Evolutionary conservation across 371 early-diverging fungal species (phyloP), one percentile per base, ranked within the genome.

Genomic region (Blastocladiella emersonii): DNA sequence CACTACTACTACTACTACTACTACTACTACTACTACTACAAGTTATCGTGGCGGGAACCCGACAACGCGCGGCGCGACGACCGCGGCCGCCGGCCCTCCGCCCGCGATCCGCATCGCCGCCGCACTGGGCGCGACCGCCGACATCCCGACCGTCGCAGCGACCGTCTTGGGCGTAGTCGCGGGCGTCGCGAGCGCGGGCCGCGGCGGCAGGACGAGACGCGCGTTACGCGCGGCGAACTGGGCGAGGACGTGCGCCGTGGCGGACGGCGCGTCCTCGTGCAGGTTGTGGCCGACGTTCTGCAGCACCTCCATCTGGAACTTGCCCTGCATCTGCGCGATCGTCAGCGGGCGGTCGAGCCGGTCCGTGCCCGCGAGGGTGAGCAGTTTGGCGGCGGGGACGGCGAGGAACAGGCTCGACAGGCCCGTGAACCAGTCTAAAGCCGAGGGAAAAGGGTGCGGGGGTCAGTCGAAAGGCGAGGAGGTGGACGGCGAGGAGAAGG

Each of bases 311-410:
- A 95, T 64, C 71, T 97, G 95, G 69, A 93, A 97, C 63, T 74
- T 85, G 72, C 92, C 89, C 74, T 97, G 97, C 95, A 97, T 97
- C 71, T 94, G 93, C 0, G 86, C 95, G 73, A 95, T 93, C 64
- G 85, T 90, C 61, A 97, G 77, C 19, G 87, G 76, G 65, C 88
- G 93, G 67, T 97, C 97, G 60, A 97, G 69, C 15, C 94, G 80
- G 73, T 95, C 93, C 0, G 94, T 87, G 1, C 89, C 82, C n/a
- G 97, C 94, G 1, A 96, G 70, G 3, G 94, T 71, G 25, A 96
- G 73, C n/a, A 94, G 70, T 49, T 90, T 88, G 23, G 87, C 89
- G 15, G 85, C 78, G 34, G 74, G 75, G 5, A 82, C 76, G 0
- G 75, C 65, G 34, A 93, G 70, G 69, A 95, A 96, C 61, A 89